phyloP scores from a whole-genome alignment of 371 early-diverging fungal genomes.

The Mucor piriformis region DNA sequence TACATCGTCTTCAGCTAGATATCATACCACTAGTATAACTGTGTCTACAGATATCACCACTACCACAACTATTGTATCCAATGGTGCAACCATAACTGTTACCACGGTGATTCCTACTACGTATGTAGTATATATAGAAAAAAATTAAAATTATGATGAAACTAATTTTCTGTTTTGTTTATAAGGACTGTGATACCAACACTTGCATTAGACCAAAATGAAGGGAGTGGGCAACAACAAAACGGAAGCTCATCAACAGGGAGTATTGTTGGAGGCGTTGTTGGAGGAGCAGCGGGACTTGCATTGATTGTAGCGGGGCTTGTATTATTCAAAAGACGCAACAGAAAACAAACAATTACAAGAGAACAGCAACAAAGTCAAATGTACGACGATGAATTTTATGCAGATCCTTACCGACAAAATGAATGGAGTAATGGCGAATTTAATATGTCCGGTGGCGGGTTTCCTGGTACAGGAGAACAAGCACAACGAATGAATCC shows the following conservation, averaged over 20 bases:
- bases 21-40: constrained; percentile 18
- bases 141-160: not conserved
- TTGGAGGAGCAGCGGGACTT: constrained; percentile 37
- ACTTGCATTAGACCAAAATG: constrained; percentile 18
- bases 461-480: constrained; percentile 29
- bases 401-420: constrained; percentile 31
- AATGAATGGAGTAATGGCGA: constrained; percentile 24
- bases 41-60: constrained; percentile 29
- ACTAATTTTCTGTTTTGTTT: not conserved
- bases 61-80: constrained; percentile 22
- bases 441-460: constrained; percentile 13
- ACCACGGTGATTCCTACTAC: constrained; percentile 37
- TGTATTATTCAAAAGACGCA: constrained; percentile 22
- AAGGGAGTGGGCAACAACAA: not conserved
- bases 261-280: constrained; percentile 30
- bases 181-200: constrained; percentile 40
- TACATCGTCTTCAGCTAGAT: constrained; percentile 9
- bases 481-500: constrained; percentile 14
- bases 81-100: constrained; percentile 31
- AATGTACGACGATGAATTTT: constrained; percentile 33
- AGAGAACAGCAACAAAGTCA: constrained; percentile 21
- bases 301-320: constrained; percentile 29
- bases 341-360: constrained; percentile 10
- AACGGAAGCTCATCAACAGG: constrained; percentile 10
- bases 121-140: constrained; percentile 20